Evolutionary conservation across 192 early-diverging fungal genomes (phyloP).

Genomic region (Pecoramyces ruminantium): DNA sequence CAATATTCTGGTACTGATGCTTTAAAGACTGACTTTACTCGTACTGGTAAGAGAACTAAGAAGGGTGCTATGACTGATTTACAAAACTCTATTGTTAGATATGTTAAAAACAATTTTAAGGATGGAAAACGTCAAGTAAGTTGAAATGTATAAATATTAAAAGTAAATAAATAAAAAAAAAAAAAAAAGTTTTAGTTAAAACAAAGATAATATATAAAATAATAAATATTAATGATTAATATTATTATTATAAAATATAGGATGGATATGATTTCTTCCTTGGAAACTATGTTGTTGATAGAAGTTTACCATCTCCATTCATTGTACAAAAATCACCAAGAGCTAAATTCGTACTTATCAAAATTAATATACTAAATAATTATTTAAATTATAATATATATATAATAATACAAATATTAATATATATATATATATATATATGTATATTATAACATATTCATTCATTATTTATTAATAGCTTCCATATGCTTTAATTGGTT

Average conservation of each 20-base stretch:
- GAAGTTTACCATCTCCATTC: slow-evolving; percentile 5
- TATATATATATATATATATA: neutral
- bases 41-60: slow-evolving; percentile 77
- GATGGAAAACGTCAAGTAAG: slow-evolving; percentile 72
- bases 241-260: slow-evolving; percentile 5
- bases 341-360: neutral
- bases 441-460: neutral
- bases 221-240: neutral
- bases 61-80: slow-evolving; percentile 66
- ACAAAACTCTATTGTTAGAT: slow-evolving; percentile 64
- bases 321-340: neutral
- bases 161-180: neutral
- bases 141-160: neutral
- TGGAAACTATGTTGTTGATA: slow-evolving; percentile 32
- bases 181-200: neutral
- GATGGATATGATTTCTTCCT: slow-evolving; percentile 83
- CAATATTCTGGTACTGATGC: slow-evolving; percentile 94
- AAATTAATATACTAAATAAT: neutral
- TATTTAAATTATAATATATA: neutral
- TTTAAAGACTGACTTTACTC: slow-evolving; percentile 94
- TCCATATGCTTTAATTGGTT: slow-evolving; percentile 7
- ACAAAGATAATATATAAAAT: neutral
- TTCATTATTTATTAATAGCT: slow-evolving; percentile 1
- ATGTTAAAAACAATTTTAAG: slow-evolving; percentile 85
- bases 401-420: neutral